These are phyloP conservation scores for Solanum piurae DNA, from an alignment of 257 asterid genomes.

Conservation along the genomic window DNA sequence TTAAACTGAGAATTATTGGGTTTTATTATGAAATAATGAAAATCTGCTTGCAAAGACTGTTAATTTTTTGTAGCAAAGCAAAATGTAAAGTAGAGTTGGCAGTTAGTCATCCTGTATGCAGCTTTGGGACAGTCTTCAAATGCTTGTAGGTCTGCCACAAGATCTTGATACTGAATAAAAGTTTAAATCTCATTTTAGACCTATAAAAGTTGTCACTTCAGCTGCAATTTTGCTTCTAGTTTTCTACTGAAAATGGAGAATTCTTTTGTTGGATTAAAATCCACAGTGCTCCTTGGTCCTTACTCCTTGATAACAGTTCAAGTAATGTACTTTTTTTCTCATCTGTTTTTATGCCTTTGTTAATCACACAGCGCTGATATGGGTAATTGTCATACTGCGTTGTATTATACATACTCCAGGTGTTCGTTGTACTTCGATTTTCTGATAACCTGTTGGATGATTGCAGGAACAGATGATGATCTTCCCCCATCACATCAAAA, in stretches of 20 bases:
- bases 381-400: neutral
- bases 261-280: neutral
- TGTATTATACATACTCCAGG: neutral
- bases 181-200: neutral
- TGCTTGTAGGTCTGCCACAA: neutral
- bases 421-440: neutral
- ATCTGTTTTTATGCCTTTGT: neutral
- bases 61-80: neutral
- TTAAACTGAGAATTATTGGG: neutral
- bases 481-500: constrained; percentile 54
- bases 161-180: neutral
- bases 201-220: neutral
- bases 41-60: neutral
- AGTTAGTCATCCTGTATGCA: neutral
- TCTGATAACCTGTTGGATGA: neutral
- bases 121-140: neutral
- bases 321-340: neutral
- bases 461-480: constrained; percentile 63
- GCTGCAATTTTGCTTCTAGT: neutral
- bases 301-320: neutral
- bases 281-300: neutral
- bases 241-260: neutral
- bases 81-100: neutral
- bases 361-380: neutral
- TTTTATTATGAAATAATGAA: neutral